A percentile compares a stretch with the other conserved stretches of the same genome.
phyloP scores from a whole-genome alignment of 371 early-diverging fungal species.

The Rhizomucor miehei region DNA sequence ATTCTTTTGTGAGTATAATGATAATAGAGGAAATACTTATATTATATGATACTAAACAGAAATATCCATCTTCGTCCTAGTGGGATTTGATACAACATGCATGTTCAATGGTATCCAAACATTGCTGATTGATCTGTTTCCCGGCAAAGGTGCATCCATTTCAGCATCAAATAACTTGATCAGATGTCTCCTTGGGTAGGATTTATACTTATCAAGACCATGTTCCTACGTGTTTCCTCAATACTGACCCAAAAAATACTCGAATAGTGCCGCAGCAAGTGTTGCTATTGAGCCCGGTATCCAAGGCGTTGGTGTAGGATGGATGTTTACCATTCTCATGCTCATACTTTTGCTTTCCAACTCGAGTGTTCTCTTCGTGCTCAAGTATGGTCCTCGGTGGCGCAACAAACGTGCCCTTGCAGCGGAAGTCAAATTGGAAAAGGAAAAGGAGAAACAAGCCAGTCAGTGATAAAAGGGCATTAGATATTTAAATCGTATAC shows the following conservation, averaged over 20 bases:
- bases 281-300: conserved; percentile 31
- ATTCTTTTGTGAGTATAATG: conserved; percentile 22
- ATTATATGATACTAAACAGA: too few relatives aligned
- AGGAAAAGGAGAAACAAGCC: too few relatives aligned
- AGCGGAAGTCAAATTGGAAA: too few relatives aligned
- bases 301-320: conserved; percentile 28
- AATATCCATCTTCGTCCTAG: too few relatives aligned
- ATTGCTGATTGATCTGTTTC: conserved; percentile 33
- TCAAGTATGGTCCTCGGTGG: too few relatives aligned
- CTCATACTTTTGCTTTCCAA: conserved; percentile 14
- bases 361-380: too few relatives aligned
- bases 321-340: conserved; percentile 33
- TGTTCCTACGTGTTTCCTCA: too few relatives aligned
- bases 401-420: too few relatives aligned
- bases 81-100: conserved; percentile 13
- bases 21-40: not conserved
- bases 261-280: conserved; percentile 25
- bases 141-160: conserved; percentile 39
- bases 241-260: too few relatives aligned
- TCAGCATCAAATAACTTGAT: conserved; percentile 43
- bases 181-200: conserved; percentile 38
- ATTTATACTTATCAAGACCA: too few relatives aligned
- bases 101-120: conserved; percentile 30
- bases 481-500: too few relatives aligned
- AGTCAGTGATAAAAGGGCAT: too few relatives aligned